Evolutionary conservation across 768 basidiomycete species (phyloP).

Genomic region (Rhodotorula kratochvilovae): DNA sequence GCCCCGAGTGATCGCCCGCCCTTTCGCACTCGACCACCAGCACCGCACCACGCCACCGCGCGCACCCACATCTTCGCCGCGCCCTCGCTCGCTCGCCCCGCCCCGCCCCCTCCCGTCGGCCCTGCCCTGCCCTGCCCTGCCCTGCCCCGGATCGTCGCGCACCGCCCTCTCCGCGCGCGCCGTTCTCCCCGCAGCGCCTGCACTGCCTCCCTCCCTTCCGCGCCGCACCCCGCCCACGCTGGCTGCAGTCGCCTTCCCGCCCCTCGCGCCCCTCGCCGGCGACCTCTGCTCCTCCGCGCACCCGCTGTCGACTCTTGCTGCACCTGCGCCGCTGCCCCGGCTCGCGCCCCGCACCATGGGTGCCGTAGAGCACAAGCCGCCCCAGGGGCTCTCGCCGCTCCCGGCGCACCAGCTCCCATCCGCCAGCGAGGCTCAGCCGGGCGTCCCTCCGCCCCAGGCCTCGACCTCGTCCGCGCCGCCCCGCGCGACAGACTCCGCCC

Average conservation of each 20-base stretch:
- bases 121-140: too few relatives aligned
- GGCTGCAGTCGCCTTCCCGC: neutral
- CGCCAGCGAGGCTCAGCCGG: neutral
- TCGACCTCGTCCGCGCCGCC: neutral
- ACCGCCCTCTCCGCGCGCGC: neutral
- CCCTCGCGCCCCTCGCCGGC: neutral
- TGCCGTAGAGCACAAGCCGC: neutral
- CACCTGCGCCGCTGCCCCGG: neutral
- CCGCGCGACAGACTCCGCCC: neutral
- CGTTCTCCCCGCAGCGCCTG: neutral
- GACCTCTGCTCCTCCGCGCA: neutral
- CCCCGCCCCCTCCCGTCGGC: too few relatives aligned
- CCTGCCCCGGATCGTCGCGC: too few relatives aligned
- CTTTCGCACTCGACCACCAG: too few relatives aligned
- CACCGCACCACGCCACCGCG: too few relatives aligned
- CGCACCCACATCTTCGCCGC: too few relatives aligned
- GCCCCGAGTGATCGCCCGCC: too few relatives aligned
- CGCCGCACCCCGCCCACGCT: neutral
- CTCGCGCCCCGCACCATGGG: neutral
- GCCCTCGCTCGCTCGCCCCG: too few relatives aligned
- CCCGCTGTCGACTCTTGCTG: neutral
- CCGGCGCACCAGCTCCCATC: neutral
- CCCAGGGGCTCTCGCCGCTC: neutral
- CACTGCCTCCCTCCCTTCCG: neutral
- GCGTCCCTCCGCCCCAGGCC: neutral